Percentiles rank a stretch among this genome's conserved stretches.
These are phyloP conservation scores for Henckelia pumila DNA, from an alignment of 257 asterid genomes.

Conservation along the genomic window DNA sequence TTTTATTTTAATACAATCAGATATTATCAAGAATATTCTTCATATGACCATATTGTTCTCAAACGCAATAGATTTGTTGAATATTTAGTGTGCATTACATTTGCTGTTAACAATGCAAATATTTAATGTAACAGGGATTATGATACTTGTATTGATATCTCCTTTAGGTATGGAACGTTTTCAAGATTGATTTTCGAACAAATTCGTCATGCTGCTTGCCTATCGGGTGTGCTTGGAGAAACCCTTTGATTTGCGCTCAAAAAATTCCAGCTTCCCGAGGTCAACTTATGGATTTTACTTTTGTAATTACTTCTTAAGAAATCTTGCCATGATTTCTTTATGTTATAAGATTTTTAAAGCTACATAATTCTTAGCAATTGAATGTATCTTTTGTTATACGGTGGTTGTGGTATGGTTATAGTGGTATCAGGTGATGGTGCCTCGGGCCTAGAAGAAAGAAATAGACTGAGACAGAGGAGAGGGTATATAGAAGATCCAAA, in stretches of 20 bases:
- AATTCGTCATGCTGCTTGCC: background rate
- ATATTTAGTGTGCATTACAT: too few relatives aligned
- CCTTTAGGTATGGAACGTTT: background rate
- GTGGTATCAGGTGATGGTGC: constrained; percentile 51
- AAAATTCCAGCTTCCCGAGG: background rate
- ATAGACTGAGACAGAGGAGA: constrained; percentile 98
- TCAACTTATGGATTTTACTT: background rate
- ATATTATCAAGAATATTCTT: background rate
- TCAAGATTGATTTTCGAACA: background rate
- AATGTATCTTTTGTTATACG: constrained; percentile 22
- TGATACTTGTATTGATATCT: too few relatives aligned
- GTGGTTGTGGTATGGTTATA: constrained; percentile 24
- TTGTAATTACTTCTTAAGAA: constrained; percentile 17
- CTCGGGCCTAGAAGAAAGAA: constrained; percentile 95
- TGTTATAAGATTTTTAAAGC: too few relatives aligned
- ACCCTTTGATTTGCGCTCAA: background rate
- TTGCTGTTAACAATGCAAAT: too few relatives aligned
- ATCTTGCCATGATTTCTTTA: constrained; percentile 31
- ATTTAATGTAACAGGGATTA: background rate
- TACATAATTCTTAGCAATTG: too few relatives aligned
- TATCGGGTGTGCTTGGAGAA: background rate
- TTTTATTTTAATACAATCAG: background rate
- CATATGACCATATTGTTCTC: background rate
- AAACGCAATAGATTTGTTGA: background rate
- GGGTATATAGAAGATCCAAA: too few relatives aligned